Evolutionary conservation across 139 green algal species (phyloP), one percentile per base, ranked within the genome.

Genomic region (Asterochloris erici): DNA sequence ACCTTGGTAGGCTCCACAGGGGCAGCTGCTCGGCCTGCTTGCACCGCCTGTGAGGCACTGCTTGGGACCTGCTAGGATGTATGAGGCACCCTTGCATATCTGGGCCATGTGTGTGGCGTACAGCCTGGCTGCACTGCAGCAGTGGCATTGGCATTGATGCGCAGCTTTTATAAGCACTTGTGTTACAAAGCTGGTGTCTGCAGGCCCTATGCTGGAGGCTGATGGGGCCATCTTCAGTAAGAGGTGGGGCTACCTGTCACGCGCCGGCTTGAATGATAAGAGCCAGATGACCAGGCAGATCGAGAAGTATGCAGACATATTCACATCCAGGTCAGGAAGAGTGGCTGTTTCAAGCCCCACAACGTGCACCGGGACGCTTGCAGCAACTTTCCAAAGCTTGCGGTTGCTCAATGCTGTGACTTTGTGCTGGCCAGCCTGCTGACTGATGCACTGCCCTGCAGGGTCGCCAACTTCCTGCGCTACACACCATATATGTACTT

Each of bases 251-350:
- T 98, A 97, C 87, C 92, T 98, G 19, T 95, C 89, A 0, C 88
- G 94, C 0, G 90, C 96, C 14, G 96, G 96, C 69, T 88, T 99
- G n/a, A 98, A 99, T 83, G 96, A 99, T 91, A 98, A 98, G 88
- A 93, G 82, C 26, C 95, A 98, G 84, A 91, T 99, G 19, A 93
- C 90, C 73, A 84, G 94, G 4, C 96, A 99, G 89, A 98, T 99
- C 74, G 96, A 99, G 77, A 99, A 99, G 91, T 96, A 93, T 73
- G 89, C 79, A 77, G 47, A 83, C 38, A 83, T 83, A 28, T 77
- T 74, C 26, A 81, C 77, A 62, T 81, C 77, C n/a, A 74, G 68
- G 68, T 73, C 68, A 24, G 21, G 68, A n/a, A 17, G 68, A n/a
- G 24, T 11, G 66, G 19, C 2, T 27, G 21, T 73, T 73, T 71